phyloP scores from a whole-genome alignment of 1,139 yeast species.

The Blastobotrys niveus region DNA sequence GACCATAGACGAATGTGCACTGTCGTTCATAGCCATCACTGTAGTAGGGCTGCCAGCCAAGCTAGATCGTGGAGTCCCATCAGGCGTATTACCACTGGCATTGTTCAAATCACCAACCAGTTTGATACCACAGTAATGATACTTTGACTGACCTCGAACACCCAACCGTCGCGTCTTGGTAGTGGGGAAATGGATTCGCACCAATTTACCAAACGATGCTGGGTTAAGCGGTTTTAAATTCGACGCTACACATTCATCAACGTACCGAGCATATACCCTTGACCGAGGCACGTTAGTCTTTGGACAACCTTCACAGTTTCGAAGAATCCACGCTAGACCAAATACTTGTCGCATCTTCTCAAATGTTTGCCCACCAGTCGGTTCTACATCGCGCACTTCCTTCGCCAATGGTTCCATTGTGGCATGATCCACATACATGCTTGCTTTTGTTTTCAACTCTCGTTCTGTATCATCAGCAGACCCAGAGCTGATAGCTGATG shows the following conservation, averaged over 20 bases:
- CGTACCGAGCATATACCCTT: slow-evolving; percentile 75
- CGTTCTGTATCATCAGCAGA: slow-evolving; percentile 40
- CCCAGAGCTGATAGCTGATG: slow-evolving; percentile 1
- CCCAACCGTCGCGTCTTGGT: slow-evolving; percentile 82
- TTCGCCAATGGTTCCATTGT: slow-evolving; percentile 49
- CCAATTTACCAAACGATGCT: slow-evolving; percentile 82
- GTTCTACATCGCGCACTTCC: slow-evolving; percentile 45
- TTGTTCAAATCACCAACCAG: slow-evolving; percentile 46
- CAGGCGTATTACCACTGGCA: slow-evolving; percentile 28
- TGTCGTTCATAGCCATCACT: background rate
- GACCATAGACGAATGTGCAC: background rate
- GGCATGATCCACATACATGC: slow-evolving; percentile 37
- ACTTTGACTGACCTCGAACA: slow-evolving; percentile 81
- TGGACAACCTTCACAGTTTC: slow-evolving; percentile 57
- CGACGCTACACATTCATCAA: slow-evolving; percentile 61
- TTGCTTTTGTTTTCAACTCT: slow-evolving; percentile 48
- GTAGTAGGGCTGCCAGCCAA: background rate
- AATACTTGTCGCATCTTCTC: slow-evolving; percentile 72
- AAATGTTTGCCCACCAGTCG: slow-evolving; percentile 30
- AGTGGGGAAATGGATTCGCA: slow-evolving; percentile 65
- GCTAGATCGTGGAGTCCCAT: slow-evolving; percentile 26
- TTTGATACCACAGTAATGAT: slow-evolving; percentile 83
- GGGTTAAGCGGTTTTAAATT: slow-evolving; percentile 70
- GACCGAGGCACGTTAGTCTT: slow-evolving; percentile 80
- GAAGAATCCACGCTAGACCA: slow-evolving; percentile 75